Percentiles rank a stretch among this genome's conserved stretches.
Conservation (phyloP, 202 grass and related monocot genomes). For the Carex arenaria region DNA sequence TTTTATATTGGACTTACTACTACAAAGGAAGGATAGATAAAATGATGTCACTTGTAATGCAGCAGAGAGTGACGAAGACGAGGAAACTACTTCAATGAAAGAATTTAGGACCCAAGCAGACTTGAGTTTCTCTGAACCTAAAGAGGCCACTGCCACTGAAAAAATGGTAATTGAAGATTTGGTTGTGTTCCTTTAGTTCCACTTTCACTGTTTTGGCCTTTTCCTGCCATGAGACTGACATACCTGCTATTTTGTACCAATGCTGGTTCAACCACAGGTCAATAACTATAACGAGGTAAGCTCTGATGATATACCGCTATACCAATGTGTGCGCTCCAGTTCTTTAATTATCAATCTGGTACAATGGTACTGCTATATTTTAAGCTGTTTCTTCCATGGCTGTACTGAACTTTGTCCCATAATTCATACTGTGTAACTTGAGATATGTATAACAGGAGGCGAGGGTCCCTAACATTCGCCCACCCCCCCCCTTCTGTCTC, state of each 20-base stretch:
- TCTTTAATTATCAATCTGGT: background rate
- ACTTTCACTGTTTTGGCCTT: conserved; percentile 16
- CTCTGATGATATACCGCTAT: background rate
- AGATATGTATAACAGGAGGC: no score
- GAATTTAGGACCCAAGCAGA: conserved; percentile 20
- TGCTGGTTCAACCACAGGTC: conserved; percentile 24
- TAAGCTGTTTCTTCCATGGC: background rate
- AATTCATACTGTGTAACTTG: no score
- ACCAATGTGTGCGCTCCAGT: background rate
- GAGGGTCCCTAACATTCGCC: no score
- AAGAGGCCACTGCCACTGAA: conserved; percentile 21
- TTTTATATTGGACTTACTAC: background rate
- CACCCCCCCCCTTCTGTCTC: background rate
- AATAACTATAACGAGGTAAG: background rate
- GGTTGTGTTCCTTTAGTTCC: conserved; percentile 9
- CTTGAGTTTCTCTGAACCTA: conserved; percentile 39
- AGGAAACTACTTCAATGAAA: conserved; percentile 18
- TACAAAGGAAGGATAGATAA: background rate
- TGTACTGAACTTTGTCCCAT: background rate
- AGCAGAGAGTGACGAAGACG: conserved; percentile 33
- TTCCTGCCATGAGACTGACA: conserved; percentile 1
- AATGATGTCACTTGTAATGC: background rate
- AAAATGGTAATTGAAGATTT: conserved; percentile 38
- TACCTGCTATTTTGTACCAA: background rate
- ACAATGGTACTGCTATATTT: background rate